These are phyloP conservation scores for Ochromonas danica DNA, from an alignment of 108 stramenopile species.

Conservation along the genomic window DNA sequence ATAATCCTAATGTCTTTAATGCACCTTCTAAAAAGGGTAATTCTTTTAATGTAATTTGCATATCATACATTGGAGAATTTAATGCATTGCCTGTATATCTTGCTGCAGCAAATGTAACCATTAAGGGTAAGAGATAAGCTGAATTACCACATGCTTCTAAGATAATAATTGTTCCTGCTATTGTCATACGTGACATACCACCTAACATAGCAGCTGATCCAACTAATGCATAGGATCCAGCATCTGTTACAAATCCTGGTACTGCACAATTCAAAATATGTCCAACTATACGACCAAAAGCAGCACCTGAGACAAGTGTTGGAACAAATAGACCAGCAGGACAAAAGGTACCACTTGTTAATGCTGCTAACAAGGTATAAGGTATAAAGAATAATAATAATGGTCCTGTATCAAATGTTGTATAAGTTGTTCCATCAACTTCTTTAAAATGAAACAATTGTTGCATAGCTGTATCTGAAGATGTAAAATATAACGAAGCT, in stretches of 20 bases:
- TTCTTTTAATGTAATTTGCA: conserved; percentile 41
- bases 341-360: conserved; percentile 3
- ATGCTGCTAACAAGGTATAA: conserved; percentile 9
- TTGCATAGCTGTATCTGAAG: conserved; percentile 30
- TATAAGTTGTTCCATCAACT: conserved; percentile 24
- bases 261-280: conserved; percentile 32
- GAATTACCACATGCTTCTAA: conserved; percentile 28
- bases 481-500: conserved; percentile 30
- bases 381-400: conserved; percentile 31
- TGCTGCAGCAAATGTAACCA: conserved; percentile 32
- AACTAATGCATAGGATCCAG: conserved; percentile 24
- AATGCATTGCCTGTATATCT: conserved; percentile 33
- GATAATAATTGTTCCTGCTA: conserved; percentile 32
- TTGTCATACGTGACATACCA: conserved; percentile 34
- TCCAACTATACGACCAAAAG: conserved; percentile 38
- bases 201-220: conserved; percentile 23
- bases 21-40: conserved; percentile 54
- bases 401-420: conserved; percentile 31
- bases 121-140: conserved; percentile 14
- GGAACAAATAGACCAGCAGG: conserved; percentile 38
- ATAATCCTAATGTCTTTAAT: background rate
- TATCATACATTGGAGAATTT: conserved; percentile 23
- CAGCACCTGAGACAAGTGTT: conserved; percentile 48
- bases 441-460: conserved; percentile 30
- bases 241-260: conserved; percentile 27